A percentile compares a stretch with the other conserved stretches of the same genome.
Evolutionary conservation across 2,329 filamentous ascomycete genomes (phyloP).

Genomic region (Berkeleyomyces basicola): DNA sequence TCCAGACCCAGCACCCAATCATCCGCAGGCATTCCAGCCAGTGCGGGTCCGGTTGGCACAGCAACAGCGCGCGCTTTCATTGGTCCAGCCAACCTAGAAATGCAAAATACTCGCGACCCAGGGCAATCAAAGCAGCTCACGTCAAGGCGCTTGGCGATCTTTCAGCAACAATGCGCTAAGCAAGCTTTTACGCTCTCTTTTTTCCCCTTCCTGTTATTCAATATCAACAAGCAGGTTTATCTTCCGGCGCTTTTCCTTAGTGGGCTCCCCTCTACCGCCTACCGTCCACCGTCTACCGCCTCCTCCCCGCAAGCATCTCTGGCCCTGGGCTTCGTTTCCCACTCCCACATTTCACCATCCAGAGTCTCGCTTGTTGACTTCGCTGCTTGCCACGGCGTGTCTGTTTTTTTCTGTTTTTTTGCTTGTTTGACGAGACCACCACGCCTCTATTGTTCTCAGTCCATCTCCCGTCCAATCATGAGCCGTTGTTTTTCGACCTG

Average conservation of each 20-base stretch:
- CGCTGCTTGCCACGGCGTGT: background rate
- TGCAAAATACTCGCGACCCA: background rate
- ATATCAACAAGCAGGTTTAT: background rate
- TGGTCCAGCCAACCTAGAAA: background rate
- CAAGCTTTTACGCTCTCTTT: background rate
- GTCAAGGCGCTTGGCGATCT: background rate
- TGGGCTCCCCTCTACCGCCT: background rate
- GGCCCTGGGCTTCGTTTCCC: too few species aligned
- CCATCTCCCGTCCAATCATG: background rate
- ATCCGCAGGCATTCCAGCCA: background rate
- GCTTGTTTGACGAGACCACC: background rate
- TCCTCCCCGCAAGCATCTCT: too few species aligned
- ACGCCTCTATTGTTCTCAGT: background rate
- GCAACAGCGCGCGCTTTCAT: constrained; percentile 9
- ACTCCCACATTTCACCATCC: too few species aligned
- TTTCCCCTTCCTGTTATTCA: background rate
- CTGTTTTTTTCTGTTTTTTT: background rate
- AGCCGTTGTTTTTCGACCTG: background rate
- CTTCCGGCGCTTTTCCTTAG: background rate
- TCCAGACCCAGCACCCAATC: background rate
- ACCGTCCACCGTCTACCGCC: too few species aligned
- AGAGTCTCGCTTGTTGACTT: background rate
- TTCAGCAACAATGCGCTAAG: background rate
- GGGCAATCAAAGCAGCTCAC: background rate
- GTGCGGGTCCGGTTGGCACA: constrained; percentile 4